Conservation (phyloP, 495 filamentous ascomycete species). For the Lophiotrema nucula region DNA sequence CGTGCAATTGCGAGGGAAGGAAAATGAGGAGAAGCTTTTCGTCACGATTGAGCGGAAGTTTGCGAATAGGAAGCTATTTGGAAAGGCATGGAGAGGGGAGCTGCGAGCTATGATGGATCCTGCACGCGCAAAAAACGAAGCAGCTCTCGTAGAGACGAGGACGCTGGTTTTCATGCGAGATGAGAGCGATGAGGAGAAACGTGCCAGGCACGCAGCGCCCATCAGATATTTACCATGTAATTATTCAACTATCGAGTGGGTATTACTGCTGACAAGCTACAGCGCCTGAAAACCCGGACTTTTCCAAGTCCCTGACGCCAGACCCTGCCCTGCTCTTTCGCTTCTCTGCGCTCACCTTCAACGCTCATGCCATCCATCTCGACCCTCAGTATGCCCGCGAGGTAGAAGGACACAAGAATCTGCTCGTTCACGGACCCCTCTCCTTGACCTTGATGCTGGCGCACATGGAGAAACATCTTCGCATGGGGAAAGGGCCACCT, state of each 20-base stretch:
- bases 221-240: too few species aligned
- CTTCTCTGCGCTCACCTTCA: conserved; percentile 83
- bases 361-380: conserved; percentile 83
- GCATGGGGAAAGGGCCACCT: conserved; percentile 21
- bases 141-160: background rate
- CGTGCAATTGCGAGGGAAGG: conserved; percentile 55
- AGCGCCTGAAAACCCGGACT: conserved; percentile 50
- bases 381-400: conserved; percentile 66
- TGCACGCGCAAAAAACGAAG: too few species aligned
- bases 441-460: conserved; percentile 72
- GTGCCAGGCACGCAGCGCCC: too few species aligned
- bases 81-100: too few species aligned
- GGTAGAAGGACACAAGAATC: conserved; percentile 68
- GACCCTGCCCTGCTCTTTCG: conserved; percentile 70
- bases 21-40: conserved; percentile 59
- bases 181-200: too few species aligned
- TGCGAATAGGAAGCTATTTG: too few species aligned
- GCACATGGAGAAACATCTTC: conserved; percentile 55
- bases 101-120: too few species aligned
- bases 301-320: conserved; percentile 60
- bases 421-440: conserved; percentile 85
- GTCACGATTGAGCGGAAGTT: conserved; percentile 51
- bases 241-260: too few species aligned
- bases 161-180: too few species aligned
- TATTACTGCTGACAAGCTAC: background rate